Conservation (phyloP, 2,329 filamentous ascomycete genomes). For the Aspergillus fischeri region DNA sequence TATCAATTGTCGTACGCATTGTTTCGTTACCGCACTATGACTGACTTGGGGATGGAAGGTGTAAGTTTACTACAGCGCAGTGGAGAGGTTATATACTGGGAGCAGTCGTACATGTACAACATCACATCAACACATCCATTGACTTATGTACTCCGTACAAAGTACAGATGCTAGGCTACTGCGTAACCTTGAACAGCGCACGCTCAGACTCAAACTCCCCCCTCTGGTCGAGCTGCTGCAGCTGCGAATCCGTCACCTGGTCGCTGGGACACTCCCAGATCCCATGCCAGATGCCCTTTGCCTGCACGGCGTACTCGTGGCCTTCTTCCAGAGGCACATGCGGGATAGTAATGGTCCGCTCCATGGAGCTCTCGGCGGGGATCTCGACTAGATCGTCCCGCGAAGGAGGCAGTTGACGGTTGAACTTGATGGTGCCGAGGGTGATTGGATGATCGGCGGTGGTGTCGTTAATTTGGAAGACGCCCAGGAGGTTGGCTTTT, state of each 20-base stretch:
- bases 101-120: no score
- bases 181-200: constrained; percentile 8
- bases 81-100: no score
- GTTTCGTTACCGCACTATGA: no score
- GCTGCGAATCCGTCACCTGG: constrained; percentile 21
- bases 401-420: constrained; percentile 28
- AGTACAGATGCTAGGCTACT: constrained; percentile 3
- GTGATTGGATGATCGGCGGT: constrained; percentile 17
- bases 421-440: constrained; percentile 30
- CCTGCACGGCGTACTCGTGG: constrained; percentile 29
- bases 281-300: constrained; percentile 34
- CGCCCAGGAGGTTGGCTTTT: constrained; percentile 25
- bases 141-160: neutral
- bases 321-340: constrained; percentile 24
- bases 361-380: constrained; percentile 17
- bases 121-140: neutral
- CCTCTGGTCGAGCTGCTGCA: constrained; percentile 15
- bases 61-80: neutral
- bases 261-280: constrained; percentile 26
- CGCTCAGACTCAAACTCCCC: constrained; percentile 26
- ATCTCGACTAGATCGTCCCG: constrained; percentile 30
- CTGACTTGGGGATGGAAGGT: neutral
- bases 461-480: constrained; percentile 27
- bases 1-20: neutral
- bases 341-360: constrained; percentile 23